phyloP scores from a whole-genome alignment of 169 alveolate species.

The Babesia divergens region DNA sequence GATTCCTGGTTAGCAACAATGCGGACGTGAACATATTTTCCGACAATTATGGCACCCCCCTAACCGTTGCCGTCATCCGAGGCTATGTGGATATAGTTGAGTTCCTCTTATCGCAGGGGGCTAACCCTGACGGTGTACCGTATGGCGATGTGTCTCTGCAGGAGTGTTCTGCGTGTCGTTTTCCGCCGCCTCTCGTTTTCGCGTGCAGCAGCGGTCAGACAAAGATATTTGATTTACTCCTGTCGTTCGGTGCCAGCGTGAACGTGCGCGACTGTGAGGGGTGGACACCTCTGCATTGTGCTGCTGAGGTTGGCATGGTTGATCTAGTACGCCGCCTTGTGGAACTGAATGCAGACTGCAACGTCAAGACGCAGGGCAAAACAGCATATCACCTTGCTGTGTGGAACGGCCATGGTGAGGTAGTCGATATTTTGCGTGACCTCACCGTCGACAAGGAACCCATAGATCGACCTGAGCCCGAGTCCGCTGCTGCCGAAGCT shows the following conservation, averaged over 20 bases:
- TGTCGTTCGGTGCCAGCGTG: slow-evolving; percentile 36
- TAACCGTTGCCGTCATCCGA: slow-evolving; percentile 45
- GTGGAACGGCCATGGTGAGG: slow-evolving; percentile 39
- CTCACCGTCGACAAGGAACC: slow-evolving; percentile 32
- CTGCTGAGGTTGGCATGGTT: slow-evolving; percentile 66
- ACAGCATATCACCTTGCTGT: slow-evolving; percentile 55
- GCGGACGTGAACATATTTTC: slow-evolving; percentile 49
- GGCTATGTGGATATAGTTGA: slow-evolving; percentile 44
- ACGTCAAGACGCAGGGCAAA: slow-evolving; percentile 48
- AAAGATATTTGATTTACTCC: slow-evolving; percentile 20
- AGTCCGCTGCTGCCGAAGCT: neutral
- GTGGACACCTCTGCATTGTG: slow-evolving; percentile 77
- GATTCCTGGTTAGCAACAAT: slow-evolving; percentile 23
- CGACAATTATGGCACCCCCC: slow-evolving; percentile 49
- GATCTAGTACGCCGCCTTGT: slow-evolving; percentile 58
- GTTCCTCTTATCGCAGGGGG: slow-evolving; percentile 51
- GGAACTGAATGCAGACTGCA: slow-evolving; percentile 56
- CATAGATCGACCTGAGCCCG: neutral
- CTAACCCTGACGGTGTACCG: slow-evolving; percentile 44
- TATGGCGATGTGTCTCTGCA: neutral
- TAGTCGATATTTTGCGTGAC: slow-evolving; percentile 18
- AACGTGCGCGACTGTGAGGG: slow-evolving; percentile 45
- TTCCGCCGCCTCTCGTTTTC: slow-evolving; percentile 65
- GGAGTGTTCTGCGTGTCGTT: neutral
- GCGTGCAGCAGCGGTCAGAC: slow-evolving; percentile 46